Evolutionary conservation across 2,329 filamentous ascomycete genomes (phyloP), one percentile per base, ranked within the genome.

Genomic region (Colletotrichum horii): DNA sequence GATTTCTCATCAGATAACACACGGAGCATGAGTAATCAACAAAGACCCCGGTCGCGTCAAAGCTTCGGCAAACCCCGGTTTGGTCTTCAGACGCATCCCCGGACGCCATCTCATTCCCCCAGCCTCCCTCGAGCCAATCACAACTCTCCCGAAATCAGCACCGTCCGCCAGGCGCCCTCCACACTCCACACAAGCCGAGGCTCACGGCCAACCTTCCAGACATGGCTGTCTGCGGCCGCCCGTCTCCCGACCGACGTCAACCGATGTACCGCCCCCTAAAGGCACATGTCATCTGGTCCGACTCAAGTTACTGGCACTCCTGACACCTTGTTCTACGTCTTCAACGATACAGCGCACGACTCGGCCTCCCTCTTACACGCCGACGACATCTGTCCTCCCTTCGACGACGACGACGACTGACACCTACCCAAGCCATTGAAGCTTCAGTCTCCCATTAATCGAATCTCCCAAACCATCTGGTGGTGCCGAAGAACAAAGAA

Each of bases 111-210:
- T 48, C 72, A 43, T 56, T 68, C 70, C 70, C 43, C 74, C 70
- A 69, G 43, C 70, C 32, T 60, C 22, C 52, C 34, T 15, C 61
- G 14, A 16, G 24, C 74, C 74, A 75, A 75, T 73, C 74, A 75
- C 22, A 55, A 30, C 58, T 34, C n/a, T 65, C 16, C 74, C 70
- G 74, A 75, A 75, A 68, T 75, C 74, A 75, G 74, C 74, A 75
- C 69, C 43, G 64, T 26, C 73, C 70, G 68, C 48, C n/a, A 61
- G 71, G 62, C 56, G 34, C 58, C 55, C 64, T 66, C 72, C 72
- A 69, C 68, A 66, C 61, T 65, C 72, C 56, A 68, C 56, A 68
- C 16, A 34, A 75, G 74, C 74, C 74, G 74, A 75, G 74, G 74
- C 74, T 70, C 43, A 43, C 64, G 64, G 74, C 74, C 64, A 28